These are phyloP conservation scores for Agaricus subrufescens DNA, from an alignment of 768 basidiomycete species.

Conservation along the genomic window DNA sequence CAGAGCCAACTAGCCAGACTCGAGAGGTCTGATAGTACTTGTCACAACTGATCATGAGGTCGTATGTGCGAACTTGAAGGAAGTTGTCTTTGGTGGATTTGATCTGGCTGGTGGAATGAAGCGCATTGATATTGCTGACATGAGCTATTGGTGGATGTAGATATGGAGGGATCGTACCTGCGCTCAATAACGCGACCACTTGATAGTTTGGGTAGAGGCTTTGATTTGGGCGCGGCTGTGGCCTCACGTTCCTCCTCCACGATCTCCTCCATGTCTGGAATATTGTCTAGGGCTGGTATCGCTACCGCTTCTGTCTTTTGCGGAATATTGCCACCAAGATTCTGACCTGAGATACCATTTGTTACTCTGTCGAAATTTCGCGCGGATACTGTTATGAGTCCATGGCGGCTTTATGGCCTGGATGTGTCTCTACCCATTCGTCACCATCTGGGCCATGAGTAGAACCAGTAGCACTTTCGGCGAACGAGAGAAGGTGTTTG, in stretches of 20 bases:
- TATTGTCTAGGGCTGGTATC: slow-evolving; percentile 92
- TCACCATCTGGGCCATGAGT: slow-evolving; percentile 51
- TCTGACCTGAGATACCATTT: slow-evolving; percentile 40
- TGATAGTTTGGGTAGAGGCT: slow-evolving; percentile 18
- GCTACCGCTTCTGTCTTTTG: slow-evolving; percentile 81
- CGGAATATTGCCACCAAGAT: slow-evolving; percentile 29
- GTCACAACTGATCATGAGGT: slow-evolving; percentile 99
- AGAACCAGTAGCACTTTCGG: slow-evolving; percentile 45
- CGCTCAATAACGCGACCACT: slow-evolving; percentile 31
- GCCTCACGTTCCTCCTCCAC: slow-evolving; percentile 88
- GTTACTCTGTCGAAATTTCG: slow-evolving; percentile 67
- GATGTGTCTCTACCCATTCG: slow-evolving; percentile 99
- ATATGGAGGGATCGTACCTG: slow-evolving; percentile 34
- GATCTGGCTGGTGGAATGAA: slow-evolving; percentile 37
- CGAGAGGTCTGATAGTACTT: slow-evolving; percentile 99
- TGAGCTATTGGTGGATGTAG: background rate
- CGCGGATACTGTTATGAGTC: slow-evolving; percentile 57
- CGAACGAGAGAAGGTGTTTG: slow-evolving; percentile 86
- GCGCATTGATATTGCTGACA: background rate
- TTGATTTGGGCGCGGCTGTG: slow-evolving; percentile 55
- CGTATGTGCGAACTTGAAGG: slow-evolving; percentile 95
- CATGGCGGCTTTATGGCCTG: slow-evolving; percentile 55
- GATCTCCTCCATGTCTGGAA: slow-evolving; percentile 57
- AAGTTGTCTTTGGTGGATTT: slow-evolving; percentile 77
- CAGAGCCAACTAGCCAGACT: slow-evolving; percentile 96